phyloP scores from a whole-genome alignment of 2,329 filamentous ascomycete species.

The Penicillium freii region DNA sequence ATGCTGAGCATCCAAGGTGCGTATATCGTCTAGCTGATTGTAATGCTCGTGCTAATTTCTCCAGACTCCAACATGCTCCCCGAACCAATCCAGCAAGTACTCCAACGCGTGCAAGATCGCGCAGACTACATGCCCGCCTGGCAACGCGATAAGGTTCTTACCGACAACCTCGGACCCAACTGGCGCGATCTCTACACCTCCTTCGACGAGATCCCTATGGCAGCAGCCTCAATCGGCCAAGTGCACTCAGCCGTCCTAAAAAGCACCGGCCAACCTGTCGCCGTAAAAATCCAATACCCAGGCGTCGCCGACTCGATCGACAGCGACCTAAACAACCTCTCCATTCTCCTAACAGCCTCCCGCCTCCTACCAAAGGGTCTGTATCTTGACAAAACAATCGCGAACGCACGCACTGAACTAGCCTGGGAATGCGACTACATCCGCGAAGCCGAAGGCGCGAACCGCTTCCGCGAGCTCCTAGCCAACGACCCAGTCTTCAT shows the following conservation, averaged over 20 bases:
- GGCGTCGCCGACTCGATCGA: constrained; percentile 95
- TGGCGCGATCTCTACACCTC: constrained; percentile 81
- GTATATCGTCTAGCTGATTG: background rate
- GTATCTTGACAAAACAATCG: constrained; percentile 95
- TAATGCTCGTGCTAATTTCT: constrained; percentile 5
- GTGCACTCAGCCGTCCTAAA: constrained; percentile 83
- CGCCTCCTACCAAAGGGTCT: constrained; percentile 85
- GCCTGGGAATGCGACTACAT: constrained; percentile 97
- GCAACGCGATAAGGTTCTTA: constrained; percentile 82
- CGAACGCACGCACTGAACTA: constrained; percentile 86
- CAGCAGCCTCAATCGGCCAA: constrained; percentile 94
- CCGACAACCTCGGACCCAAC: constrained; percentile 71
- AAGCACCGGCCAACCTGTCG: constrained; percentile 71
- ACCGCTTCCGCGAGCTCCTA: constrained; percentile 74
- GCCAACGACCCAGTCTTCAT: constrained; percentile 72
- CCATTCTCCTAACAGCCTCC: constrained; percentile 84
- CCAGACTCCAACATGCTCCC: constrained; percentile 89
- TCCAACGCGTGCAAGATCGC: constrained; percentile 91
- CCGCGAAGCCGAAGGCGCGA: constrained; percentile 79
- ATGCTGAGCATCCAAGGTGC: constrained; percentile 91
- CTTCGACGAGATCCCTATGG: constrained; percentile 89
- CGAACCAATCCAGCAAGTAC: constrained; percentile 77
- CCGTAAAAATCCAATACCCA: constrained; percentile 96
- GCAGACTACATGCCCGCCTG: constrained; percentile 97
- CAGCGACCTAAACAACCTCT: constrained; percentile 91